Percentiles rank a stretch among this genome's conserved stretches.
phyloP scores from a whole-genome alignment of 2,329 filamentous ascomycete species.

The Clonostachys sp. region DNA sequence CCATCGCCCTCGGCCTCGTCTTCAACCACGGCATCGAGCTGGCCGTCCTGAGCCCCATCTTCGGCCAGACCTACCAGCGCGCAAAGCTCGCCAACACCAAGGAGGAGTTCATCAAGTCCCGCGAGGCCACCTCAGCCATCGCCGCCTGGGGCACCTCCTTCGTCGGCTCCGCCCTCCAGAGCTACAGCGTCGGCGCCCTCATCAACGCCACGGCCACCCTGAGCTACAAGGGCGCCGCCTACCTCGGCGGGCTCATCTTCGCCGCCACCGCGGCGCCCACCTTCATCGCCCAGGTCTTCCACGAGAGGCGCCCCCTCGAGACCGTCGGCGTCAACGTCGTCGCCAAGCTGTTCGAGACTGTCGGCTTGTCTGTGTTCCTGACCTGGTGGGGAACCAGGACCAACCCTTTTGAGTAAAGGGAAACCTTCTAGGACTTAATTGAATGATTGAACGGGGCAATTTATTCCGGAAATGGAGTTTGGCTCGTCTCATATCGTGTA shows the following conservation, averaged over 20 bases:
- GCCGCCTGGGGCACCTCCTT: constrained; percentile 88
- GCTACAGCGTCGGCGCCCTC: constrained; percentile 83
- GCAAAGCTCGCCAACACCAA: constrained; percentile 89
- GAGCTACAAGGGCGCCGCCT: constrained; percentile 95
- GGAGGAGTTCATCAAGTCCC: constrained; percentile 93
- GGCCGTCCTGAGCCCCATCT: constrained; percentile 81
- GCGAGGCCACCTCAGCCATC: constrained; percentile 84
- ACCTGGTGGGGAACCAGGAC: constrained; percentile 97
- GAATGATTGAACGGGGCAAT: too few relatives aligned
- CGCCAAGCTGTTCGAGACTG: constrained; percentile 85
- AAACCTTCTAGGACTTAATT: too few relatives aligned
- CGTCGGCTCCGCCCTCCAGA: constrained; percentile 81
- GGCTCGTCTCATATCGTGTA: too few relatives aligned
- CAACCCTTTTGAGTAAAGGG: constrained; percentile 76
- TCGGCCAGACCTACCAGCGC: constrained; percentile 91
- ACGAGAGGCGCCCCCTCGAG: constrained; percentile 89
- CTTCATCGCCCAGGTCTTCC: constrained; percentile 82
- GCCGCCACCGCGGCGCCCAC: constrained; percentile 82
- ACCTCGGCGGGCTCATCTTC: constrained; percentile 89
- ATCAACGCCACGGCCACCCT: constrained; percentile 94
- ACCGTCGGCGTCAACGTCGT: constrained; percentile 81
- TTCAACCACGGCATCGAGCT: constrained; percentile 94
- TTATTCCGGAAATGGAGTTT: too few relatives aligned
- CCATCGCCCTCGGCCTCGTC: constrained; percentile 90
- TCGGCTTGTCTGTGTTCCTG: constrained; percentile 86